phyloP scores from a whole-genome alignment of 495 filamentous ascomycete species.

The Jackrogersella minutella region DNA sequence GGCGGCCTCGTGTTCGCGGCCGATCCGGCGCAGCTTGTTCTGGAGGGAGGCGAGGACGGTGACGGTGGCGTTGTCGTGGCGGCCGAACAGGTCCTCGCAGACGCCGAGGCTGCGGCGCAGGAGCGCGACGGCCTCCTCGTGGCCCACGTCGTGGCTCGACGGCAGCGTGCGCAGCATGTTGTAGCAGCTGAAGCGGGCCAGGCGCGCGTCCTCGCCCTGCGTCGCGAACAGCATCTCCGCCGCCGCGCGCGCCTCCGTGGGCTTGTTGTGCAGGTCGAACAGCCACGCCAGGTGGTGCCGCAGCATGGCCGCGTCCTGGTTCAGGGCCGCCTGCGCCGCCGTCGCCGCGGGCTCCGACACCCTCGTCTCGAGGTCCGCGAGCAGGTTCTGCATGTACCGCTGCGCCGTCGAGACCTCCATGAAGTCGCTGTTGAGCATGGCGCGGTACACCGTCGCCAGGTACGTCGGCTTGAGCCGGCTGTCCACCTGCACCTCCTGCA shows the following conservation, averaged over 20 bases:
- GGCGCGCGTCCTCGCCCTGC: slow-evolving; percentile 12
- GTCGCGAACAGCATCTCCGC: slow-evolving; percentile 7
- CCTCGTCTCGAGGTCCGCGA: slow-evolving; percentile 9
- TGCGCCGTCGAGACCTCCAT: slow-evolving; percentile 16
- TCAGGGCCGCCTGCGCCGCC: neutral
- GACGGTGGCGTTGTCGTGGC: slow-evolving; percentile 30
- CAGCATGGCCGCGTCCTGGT: slow-evolving; percentile 15
- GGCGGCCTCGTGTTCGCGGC: slow-evolving; percentile 3
- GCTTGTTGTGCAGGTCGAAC: slow-evolving; percentile 19
- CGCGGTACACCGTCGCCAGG: slow-evolving; percentile 33
- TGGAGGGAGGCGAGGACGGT: slow-evolving; percentile 24
- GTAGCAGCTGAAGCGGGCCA: slow-evolving; percentile 30
- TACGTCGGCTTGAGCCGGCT: slow-evolving; percentile 33
- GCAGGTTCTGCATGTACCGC: slow-evolving; percentile 14
- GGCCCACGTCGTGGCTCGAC: slow-evolving; percentile 9
- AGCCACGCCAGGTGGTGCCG: slow-evolving; percentile 29
- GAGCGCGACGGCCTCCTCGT: slow-evolving; percentile 13
- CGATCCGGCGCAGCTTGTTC: slow-evolving; percentile 3
- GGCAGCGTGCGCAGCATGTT: slow-evolving; percentile 34
- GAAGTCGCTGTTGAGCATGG: slow-evolving; percentile 36
- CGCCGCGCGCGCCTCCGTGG: slow-evolving; percentile 15
- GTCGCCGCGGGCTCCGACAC: too few species aligned
- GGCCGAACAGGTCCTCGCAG: slow-evolving; percentile 29
- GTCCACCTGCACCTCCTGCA: slow-evolving; percentile 11
- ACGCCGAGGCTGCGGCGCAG: slow-evolving; percentile 6